Evolutionary conservation across 2,329 filamentous ascomycete genomes (phyloP).

Genomic region (Exophiala oligosperma): DNA sequence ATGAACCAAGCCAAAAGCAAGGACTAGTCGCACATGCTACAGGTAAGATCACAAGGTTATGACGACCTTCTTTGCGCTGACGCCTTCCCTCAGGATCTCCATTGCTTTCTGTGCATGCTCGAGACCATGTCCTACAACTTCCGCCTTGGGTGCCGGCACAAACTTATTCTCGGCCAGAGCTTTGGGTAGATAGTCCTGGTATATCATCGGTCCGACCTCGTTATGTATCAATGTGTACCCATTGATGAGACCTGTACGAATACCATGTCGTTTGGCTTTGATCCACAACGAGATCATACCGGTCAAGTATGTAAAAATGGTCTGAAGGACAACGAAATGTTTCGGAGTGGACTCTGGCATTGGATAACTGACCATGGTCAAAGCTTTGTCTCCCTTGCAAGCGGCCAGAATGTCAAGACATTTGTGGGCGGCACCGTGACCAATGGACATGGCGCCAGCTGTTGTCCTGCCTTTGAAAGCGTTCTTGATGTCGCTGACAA

Average conservation of each 20-base stretch:
- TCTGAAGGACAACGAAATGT: constrained; percentile 10
- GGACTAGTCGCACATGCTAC: not conserved
- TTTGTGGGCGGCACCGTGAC: constrained; percentile 22
- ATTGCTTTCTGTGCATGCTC: constrained; percentile 45
- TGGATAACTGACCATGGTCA: constrained; percentile 21
- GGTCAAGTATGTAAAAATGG: constrained; percentile 7
- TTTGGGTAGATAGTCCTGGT: constrained; percentile 40
- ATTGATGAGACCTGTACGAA: constrained; percentile 26
- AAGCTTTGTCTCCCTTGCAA: constrained; percentile 23
- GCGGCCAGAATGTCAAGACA: constrained; percentile 26
- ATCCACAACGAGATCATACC: constrained; percentile 11
- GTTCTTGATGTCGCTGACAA: constrained; percentile 34
- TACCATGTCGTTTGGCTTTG: constrained; percentile 17
- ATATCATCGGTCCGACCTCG: constrained; percentile 34
- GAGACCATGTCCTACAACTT: constrained; percentile 44
- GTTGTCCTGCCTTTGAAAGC: constrained; percentile 26
- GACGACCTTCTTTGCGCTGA: constrained; percentile 47
- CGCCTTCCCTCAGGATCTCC: constrained; percentile 39
- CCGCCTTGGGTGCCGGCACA: constrained; percentile 40
- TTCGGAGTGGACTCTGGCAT: constrained; percentile 4
- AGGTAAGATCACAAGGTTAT: constrained; percentile 27
- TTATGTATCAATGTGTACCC: constrained; percentile 17
- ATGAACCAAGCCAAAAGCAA: not conserved
- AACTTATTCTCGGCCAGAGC: constrained; percentile 41
- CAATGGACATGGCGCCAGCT: constrained; percentile 25